Percentiles rank a stretch among this genome's conserved stretches.
phyloP scores from a whole-genome alignment of 169 alveolate genomes.

The Babesia bovis region DNA sequence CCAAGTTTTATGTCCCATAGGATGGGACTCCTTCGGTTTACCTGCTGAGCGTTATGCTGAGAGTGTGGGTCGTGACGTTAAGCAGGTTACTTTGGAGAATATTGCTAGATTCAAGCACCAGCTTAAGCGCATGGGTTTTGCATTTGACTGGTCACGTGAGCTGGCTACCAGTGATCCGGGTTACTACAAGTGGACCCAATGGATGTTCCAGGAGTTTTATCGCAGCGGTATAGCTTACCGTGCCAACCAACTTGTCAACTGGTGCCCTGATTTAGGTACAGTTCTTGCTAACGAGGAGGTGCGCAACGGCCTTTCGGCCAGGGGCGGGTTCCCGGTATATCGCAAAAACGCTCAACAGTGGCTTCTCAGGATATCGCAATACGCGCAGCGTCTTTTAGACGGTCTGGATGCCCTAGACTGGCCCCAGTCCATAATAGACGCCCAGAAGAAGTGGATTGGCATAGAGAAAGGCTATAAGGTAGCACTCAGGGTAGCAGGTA shows the following conservation, averaged over 20 bases:
- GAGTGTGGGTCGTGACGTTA: conserved; percentile 73
- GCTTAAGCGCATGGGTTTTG: conserved; percentile 82
- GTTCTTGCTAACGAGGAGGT: conserved; percentile 92
- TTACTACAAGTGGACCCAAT: conserved; percentile 89
- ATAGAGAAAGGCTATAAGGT: conserved; percentile 71
- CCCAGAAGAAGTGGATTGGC: conserved; percentile 91
- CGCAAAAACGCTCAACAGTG: conserved; percentile 82
- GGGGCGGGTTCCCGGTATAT: conserved; percentile 85
- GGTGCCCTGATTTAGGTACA: conserved; percentile 85
- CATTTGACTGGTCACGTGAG: conserved; percentile 88
- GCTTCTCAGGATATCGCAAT: conserved; percentile 83
- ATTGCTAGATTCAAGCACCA: conserved; percentile 82
- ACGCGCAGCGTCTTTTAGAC: conserved; percentile 78
- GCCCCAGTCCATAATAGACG: conserved; percentile 82
- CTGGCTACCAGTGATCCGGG: conserved; percentile 82
- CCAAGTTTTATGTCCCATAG: conserved; percentile 89
- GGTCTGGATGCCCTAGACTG: conserved; percentile 79
- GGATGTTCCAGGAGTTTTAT: conserved; percentile 82
- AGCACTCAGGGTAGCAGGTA: background rate
- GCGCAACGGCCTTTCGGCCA: conserved; percentile 82
- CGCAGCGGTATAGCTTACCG: conserved; percentile 83
- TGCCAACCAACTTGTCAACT: conserved; percentile 79
- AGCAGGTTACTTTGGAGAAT: conserved; percentile 75
- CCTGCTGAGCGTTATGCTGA: conserved; percentile 92
- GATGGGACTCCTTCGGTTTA: conserved; percentile 93